These are phyloP conservation scores for Xerocomellus dryophilus DNA, from an alignment of 768 basidiomycete genomes.

Conservation along the genomic window DNA sequence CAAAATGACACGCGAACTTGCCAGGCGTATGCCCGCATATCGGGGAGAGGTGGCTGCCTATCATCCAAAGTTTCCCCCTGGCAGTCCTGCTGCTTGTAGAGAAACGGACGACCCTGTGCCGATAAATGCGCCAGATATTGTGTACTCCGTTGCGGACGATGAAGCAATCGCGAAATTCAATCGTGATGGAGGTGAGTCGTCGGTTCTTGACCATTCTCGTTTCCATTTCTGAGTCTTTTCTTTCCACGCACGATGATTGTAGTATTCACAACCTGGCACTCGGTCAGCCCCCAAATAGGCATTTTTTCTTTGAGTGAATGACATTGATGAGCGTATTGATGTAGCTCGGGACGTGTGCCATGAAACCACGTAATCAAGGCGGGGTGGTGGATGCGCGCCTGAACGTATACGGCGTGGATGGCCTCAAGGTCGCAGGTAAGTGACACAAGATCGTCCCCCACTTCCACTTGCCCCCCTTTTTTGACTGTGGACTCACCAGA, in stretches of 20 bases:
- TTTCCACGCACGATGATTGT: not conserved
- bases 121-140: conserved; percentile 30
- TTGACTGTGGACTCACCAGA: conserved; percentile 18
- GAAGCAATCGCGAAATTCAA: conserved; percentile 29
- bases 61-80: conserved; percentile 31
- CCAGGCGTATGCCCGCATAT: conserved; percentile 46
- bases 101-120: conserved; percentile 20
- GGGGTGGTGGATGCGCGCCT: conserved; percentile 63
- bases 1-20: conserved; percentile 53
- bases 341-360: conserved; percentile 64
- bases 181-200: conserved; percentile 16
- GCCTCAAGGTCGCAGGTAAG: conserved; percentile 60
- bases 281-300: conserved; percentile 3
- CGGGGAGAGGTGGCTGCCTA: conserved; percentile 16
- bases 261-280: conserved; percentile 15
- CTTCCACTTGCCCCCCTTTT: not conserved
- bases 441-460: not conserved
- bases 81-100: conserved; percentile 27
- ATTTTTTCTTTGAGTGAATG: too few relatives aligned
- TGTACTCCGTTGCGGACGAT: conserved; percentile 36
- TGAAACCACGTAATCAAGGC: conserved; percentile 56
- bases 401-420: conserved; percentile 59
- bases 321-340: not conserved
- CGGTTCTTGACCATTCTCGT: too few relatives aligned
- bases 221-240: not conserved